Conservation (phyloP, 169 alveolate species). For the Cytauxzoon felis region DNA sequence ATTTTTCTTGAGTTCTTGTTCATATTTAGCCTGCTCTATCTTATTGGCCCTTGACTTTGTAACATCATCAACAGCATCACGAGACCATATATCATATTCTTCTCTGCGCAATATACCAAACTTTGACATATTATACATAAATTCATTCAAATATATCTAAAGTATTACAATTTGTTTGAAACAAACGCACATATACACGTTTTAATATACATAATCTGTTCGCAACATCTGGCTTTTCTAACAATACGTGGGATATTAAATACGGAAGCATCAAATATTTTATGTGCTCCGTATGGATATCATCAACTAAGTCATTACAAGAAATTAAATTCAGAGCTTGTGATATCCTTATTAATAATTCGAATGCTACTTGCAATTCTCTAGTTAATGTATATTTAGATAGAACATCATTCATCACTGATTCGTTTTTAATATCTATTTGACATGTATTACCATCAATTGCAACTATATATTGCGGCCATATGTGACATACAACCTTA, state of each 20-base stretch:
- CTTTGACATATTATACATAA: conserved; percentile 16
- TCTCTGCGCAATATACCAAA: conserved; percentile 1
- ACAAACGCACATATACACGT: conserved; percentile 5
- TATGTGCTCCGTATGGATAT: conserved; percentile 47
- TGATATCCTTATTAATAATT: conserved; percentile 21
- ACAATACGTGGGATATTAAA: conserved; percentile 23
- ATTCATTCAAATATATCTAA: conserved; percentile 35
- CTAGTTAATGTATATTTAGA: no score
- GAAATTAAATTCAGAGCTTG: conserved; percentile 15
- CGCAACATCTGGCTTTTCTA: conserved; percentile 43
- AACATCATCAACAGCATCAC: not conserved
- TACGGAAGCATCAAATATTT: conserved; percentile 56
- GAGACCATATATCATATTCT: not conserved
- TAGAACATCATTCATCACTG: no score
- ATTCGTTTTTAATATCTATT: no score
- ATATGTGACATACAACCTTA: no score
- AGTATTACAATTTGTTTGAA: not conserved
- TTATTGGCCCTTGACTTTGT: conserved; percentile 13
- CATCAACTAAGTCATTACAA: conserved; percentile 26
- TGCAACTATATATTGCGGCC: no score
- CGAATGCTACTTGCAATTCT: conserved; percentile 36
- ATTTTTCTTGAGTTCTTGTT: not conserved
- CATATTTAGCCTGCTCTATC: conserved; percentile 7
- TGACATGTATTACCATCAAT: no score
- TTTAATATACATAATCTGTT: conserved; percentile 19